Base-by-base conservation (phyloP, 441 rosid species). In the Monsonia emarginata region DNA sequence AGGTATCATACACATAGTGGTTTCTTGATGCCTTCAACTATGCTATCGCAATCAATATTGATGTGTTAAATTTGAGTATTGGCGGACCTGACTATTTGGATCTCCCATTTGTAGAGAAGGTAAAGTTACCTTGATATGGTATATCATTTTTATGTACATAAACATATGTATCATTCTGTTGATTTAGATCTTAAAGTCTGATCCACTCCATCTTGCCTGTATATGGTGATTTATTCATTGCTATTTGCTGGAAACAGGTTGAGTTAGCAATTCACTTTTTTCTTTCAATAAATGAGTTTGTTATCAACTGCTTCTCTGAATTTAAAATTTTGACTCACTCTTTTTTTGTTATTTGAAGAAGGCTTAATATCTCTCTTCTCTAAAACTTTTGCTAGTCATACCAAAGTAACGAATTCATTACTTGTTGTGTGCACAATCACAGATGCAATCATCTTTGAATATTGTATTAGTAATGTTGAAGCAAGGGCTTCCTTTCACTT, bases 51-150 rank as follows among this genome's bases (percentile, higher is more conserved):
- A 87, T 85, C 65, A 57, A 88, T 66, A 88, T 94, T 89, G 99
- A 94, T 79, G 99, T 94, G 71, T 83, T 94, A 48, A 94, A 94
- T 76, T 81, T 91, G 92, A 94, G 99, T 78, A 94, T 94, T 25
- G 99, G 97, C 71, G 99, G 99, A 56, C 99, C 99, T 74, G 99
- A 94, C 83, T 90, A 89, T 83, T 69, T 94, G 86, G 98, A 94
- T 83, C 91, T 87, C 65, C 98, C 98, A 57, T 94, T 94, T 74
- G 89, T 90, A 67, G 98, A 94, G 85, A 94, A 94, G 91, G 98
- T 90, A 78, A 67, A 42, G 59, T 54, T 69, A 5, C 32, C 61
- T 25, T 21, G 57, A 11, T 7, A 48, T 19, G 2, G 9, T 52
- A 19, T 22, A 24, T 6, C 1, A 10, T 52, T 21, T 52, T 19